Evolutionary conservation across 139 green algal genomes (phyloP).

Genomic region (Bryopsis sp.): DNA sequence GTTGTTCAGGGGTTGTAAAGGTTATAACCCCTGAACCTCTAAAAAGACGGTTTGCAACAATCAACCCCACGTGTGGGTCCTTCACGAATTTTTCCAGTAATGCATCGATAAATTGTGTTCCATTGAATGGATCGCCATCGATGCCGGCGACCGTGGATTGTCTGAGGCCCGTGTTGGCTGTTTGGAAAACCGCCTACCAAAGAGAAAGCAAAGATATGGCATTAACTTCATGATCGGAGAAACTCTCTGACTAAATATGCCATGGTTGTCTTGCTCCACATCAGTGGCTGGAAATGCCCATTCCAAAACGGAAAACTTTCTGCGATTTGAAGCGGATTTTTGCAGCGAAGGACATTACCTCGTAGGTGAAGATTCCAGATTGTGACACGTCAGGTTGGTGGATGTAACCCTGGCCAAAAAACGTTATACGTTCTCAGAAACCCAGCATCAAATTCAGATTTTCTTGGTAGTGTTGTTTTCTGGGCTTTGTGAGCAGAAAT

Average conservation of each 20-base stretch:
- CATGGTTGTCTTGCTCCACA: too few species aligned
- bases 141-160: slow-evolving; percentile 95
- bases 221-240: too few species aligned
- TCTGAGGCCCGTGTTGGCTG: slow-evolving; percentile 86
- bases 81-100: slow-evolving; percentile 92
- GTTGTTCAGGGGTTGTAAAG: not conserved
- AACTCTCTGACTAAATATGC: too few species aligned
- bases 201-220: too few species aligned
- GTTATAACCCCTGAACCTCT: not conserved
- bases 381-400: slow-evolving; percentile 90
- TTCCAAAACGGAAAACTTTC: not conserved
- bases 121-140: slow-evolving; percentile 88
- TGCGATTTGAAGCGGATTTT: not conserved
- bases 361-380: slow-evolving; percentile 96
- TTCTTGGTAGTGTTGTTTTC: too few species aligned
- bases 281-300: too few species aligned
- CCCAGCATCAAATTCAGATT: too few species aligned
- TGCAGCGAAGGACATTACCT: slow-evolving; percentile 39
- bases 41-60: slow-evolving; percentile 1
- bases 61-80: slow-evolving; percentile 64
- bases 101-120: slow-evolving; percentile 99
- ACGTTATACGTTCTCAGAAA: not conserved
- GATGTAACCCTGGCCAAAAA: slow-evolving; percentile 92
- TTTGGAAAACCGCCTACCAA: slow-evolving; percentile 87
- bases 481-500: too few species aligned